These are phyloP conservation scores for Amorphotheca resinae DNA, from an alignment of 495 filamentous ascomycete genomes.

Conservation along the genomic window DNA sequence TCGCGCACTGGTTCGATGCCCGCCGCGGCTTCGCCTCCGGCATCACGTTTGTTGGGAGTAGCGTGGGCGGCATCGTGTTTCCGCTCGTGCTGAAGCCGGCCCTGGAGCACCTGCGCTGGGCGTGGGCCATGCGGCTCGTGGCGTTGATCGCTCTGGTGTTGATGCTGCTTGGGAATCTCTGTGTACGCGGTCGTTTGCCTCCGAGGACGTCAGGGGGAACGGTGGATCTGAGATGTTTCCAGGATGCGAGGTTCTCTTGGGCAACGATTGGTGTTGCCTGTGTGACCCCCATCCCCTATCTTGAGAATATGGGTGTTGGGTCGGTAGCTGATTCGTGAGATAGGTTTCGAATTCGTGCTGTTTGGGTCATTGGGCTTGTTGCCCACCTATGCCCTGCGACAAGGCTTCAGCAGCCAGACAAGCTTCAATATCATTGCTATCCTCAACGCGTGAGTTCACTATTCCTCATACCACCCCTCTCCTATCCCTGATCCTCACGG, in stretches of 20 bases:
- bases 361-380: slow-evolving; percentile 37
- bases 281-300: slow-evolving; percentile 18
- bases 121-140: slow-evolving; percentile 44
- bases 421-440: slow-evolving; percentile 20
- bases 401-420: slow-evolving; percentile 19
- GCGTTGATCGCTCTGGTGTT: slow-evolving; percentile 44
- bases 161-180: slow-evolving; percentile 37
- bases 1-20: slow-evolving; percentile 52
- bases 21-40: slow-evolving; percentile 51
- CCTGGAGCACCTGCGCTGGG: slow-evolving; percentile 40
- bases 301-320: background rate
- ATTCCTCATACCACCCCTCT: no score
- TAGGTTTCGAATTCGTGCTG: slow-evolving; percentile 39
- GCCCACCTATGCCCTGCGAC: slow-evolving; percentile 29
- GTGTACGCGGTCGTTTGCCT: slow-evolving; percentile 41
- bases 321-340: slow-evolving; percentile 13
- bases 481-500: no score
- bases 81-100: slow-evolving; percentile 40
- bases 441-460: slow-evolving; percentile 21
- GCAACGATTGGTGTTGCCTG: slow-evolving; percentile 43
- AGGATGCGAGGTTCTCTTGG: slow-evolving; percentile 40
- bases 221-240: slow-evolving; percentile 42
- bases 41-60: slow-evolving; percentile 47
- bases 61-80: slow-evolving; percentile 48
- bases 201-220: slow-evolving; percentile 24